phyloP scores from a whole-genome alignment of 805 yeast genomes.

The Spencermartinsiella europaea region DNA sequence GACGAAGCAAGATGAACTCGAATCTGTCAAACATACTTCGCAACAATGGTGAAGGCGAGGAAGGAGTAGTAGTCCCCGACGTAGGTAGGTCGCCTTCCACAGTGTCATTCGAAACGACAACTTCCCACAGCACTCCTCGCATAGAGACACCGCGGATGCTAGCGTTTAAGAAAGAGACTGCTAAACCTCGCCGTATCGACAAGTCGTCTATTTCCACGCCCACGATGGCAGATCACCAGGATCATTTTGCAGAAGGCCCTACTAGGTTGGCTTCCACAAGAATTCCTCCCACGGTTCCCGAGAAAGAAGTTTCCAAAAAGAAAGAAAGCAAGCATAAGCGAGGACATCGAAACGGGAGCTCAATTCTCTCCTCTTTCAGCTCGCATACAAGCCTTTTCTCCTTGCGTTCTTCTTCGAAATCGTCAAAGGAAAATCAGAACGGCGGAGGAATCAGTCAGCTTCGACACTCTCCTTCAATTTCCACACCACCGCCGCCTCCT shows the following conservation, averaged over 20 bases:
- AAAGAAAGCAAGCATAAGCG: background rate
- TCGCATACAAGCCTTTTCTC: constrained; percentile 12
- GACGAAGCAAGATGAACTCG: constrained; percentile 4
- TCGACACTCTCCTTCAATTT: too few species aligned
- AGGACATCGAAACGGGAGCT: constrained; percentile 5
- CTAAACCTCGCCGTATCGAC: background rate
- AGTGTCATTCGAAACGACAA: background rate
- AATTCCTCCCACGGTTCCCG: background rate
- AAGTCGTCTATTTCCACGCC: background rate
- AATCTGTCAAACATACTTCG: background rate
- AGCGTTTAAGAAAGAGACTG: background rate
- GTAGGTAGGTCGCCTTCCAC: background rate
- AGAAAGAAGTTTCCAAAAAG: background rate
- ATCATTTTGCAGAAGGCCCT: background rate
- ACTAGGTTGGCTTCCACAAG: background rate
- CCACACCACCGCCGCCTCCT: constrained; percentile 3
- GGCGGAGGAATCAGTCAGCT: background rate
- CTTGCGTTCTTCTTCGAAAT: constrained; percentile 4
- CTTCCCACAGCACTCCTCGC: background rate
- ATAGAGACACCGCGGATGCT: constrained; percentile 1
- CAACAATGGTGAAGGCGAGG: background rate
- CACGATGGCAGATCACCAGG: background rate
- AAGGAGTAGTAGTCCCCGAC: background rate
- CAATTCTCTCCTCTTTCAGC: constrained; percentile 13
- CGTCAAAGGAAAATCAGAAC: background rate